These are phyloP conservation scores for Aspergillus bertholletiae DNA, from an alignment of 495 filamentous ascomycete species.

Conservation along the genomic window DNA sequence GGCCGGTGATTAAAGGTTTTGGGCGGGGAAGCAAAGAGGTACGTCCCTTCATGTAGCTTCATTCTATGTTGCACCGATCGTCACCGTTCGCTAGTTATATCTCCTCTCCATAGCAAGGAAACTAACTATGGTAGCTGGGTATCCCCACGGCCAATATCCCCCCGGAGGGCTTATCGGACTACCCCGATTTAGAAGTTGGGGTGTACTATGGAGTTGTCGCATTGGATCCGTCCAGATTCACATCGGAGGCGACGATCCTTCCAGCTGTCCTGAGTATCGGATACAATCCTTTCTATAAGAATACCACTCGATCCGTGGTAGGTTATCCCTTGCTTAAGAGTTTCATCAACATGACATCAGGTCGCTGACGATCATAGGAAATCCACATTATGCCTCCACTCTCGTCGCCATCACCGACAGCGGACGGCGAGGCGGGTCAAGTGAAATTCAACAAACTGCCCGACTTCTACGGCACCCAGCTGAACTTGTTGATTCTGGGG, in stretches of 20 bases:
- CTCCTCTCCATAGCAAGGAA: background rate
- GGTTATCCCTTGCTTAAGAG: slow-evolving; percentile 10
- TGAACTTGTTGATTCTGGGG: slow-evolving; percentile 77
- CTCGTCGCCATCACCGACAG: slow-evolving; percentile 46
- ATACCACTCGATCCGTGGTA: slow-evolving; percentile 69
- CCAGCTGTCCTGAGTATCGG: slow-evolving; percentile 93
- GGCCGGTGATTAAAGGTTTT: slow-evolving; percentile 87
- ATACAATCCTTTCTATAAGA: slow-evolving; percentile 95
- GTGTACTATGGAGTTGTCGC: slow-evolving; percentile 92
- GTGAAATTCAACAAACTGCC: slow-evolving; percentile 41
- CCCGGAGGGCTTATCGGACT: slow-evolving; percentile 68
- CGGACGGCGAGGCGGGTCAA: slow-evolving; percentile 15
- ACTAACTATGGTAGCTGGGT: slow-evolving; percentile 55
- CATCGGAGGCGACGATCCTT: slow-evolving; percentile 50
- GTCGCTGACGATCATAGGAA: slow-evolving; percentile 45
- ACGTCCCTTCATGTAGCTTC: slow-evolving; percentile 1
- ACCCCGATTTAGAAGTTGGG: slow-evolving; percentile 66
- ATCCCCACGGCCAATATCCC: slow-evolving; percentile 98
- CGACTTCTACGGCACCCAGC: slow-evolving; percentile 80
- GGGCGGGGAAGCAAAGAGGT: slow-evolving; percentile 89
- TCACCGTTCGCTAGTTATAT: background rate
- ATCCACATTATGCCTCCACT: slow-evolving; percentile 77
- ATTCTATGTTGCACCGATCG: too few species aligned
- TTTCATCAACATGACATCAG: background rate
- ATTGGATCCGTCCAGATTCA: slow-evolving; percentile 40